These are phyloP conservation scores for Waitea zeae DNA, from an alignment of 1,284 basidiomycete species.

Conservation along the genomic window DNA sequence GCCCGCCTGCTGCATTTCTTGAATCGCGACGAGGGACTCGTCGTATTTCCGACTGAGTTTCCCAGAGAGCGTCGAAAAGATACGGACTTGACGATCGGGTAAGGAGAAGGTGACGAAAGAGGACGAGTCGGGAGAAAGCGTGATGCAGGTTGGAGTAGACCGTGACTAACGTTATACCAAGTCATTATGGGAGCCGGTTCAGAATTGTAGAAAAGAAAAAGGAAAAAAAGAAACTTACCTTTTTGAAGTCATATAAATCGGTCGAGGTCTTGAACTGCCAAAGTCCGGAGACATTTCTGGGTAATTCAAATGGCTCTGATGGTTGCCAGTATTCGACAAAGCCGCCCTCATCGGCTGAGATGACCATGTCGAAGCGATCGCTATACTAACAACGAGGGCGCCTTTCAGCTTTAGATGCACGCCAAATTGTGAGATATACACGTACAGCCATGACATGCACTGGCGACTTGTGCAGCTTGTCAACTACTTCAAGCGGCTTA, in stretches of 20 bases:
- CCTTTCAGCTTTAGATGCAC: slow-evolving; percentile 4
- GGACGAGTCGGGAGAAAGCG: slow-evolving; percentile 75
- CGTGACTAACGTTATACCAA: slow-evolving; percentile 42
- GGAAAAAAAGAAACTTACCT: slow-evolving; percentile 29
- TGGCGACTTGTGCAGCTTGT: slow-evolving; percentile 43
- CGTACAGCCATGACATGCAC: slow-evolving; percentile 84
- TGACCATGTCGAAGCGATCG: slow-evolving; percentile 75
- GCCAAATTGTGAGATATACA: slow-evolving; percentile 8
- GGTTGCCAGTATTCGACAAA: slow-evolving; percentile 98
- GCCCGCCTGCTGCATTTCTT: slow-evolving; percentile 95
- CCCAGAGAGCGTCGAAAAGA: slow-evolving; percentile 84
- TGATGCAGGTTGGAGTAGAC: slow-evolving; percentile 80
- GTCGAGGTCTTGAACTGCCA: slow-evolving; percentile 90
- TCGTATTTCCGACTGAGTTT: slow-evolving; percentile 91
- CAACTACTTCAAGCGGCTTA: slow-evolving; percentile 56
- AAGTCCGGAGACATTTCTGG: slow-evolving; percentile 59
- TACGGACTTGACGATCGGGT: slow-evolving; percentile 82
- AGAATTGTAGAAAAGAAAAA: too few species aligned
- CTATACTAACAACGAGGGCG: slow-evolving; percentile 87
- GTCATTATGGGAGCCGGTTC: neutral
- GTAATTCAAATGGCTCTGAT: slow-evolving; percentile 69
- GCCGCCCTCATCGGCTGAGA: slow-evolving; percentile 89
- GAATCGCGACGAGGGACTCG: slow-evolving; percentile 80
- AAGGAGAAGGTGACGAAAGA: slow-evolving; percentile 89
- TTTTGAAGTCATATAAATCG: slow-evolving; percentile 97